Evolutionary conservation across 2,329 filamentous ascomycete species (phyloP), one percentile per base, ranked within the genome.

Genomic region (Rugonectria rugulosa): DNA sequence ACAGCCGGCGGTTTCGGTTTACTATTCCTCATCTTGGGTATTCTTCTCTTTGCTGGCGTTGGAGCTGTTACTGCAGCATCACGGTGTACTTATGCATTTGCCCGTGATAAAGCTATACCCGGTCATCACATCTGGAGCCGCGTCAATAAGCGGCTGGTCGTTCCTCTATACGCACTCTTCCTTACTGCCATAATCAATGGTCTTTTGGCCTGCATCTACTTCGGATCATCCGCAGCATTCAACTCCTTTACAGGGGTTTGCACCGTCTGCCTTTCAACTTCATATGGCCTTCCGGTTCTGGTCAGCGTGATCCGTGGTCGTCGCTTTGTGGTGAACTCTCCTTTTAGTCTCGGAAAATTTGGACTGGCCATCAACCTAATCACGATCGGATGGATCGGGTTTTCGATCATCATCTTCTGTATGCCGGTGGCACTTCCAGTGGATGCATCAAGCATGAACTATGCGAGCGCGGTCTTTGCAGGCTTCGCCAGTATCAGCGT

Each of bases 231-330:
- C 0, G 87, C 88, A 0, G 89, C 89, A 0, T 92, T 92, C 76
- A 88, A 88, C 75, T 87, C 85, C 15, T 92, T 92, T 72, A 91
- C 89, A 0, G 88, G 88, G 20, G 88, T 91, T 1, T 89, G 88
- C 2, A 91, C 88, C 5, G 91, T 92, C 67, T 91, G 88, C 61
- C 80, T 92, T 1, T 88, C 85, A 2, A 85, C 85, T 10, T 89
- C 87, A 0, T 92, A 92, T 70, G 88, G 86, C 10, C 79, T 91
- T 19, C 90, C 90, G 0, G 90, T 92, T 56, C 73, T 91, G 8
- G 85, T 92, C 56, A 88, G 81, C 8, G 75, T 92, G 5, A 63
- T 91, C 2, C 82, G 87, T n/a, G 80, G 85, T 9, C 81, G 89
- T 10, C 78, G 81, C 46, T 80, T 84, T 36, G 82, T 92, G 15